Conservation (phyloP, 2,329 filamentous ascomycete genomes). For the Raffaelea albimanens region DNA sequence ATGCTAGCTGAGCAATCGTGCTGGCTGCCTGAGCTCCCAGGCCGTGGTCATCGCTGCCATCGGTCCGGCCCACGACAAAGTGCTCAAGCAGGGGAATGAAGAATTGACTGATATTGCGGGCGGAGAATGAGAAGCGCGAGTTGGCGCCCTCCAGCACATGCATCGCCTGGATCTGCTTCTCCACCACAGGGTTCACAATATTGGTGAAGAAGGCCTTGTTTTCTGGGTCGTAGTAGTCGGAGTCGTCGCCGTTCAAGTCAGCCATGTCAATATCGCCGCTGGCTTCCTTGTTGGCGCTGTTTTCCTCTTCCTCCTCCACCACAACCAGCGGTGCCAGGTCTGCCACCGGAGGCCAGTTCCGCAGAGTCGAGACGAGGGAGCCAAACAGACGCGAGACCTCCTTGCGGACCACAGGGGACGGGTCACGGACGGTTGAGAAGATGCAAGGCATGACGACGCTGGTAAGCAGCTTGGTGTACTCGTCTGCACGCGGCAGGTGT, state of each 20-base stretch:
- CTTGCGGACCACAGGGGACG: conserved; percentile 73
- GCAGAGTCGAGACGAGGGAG: conserved; percentile 62
- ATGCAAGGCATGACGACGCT: conserved; percentile 64
- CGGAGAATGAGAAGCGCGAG: conserved; percentile 48
- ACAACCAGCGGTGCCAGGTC: conserved; percentile 65
- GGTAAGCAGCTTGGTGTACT: conserved; percentile 49
- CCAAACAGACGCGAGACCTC: conserved; percentile 77
- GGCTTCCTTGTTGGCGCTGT: not conserved
- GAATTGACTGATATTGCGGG: conserved; percentile 73
- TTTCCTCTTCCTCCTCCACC: conserved; percentile 40
- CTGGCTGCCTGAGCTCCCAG: conserved; percentile 78
- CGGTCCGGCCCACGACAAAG: conserved; percentile 77
- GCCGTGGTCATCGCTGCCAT: conserved; percentile 68
- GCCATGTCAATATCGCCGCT: conserved; percentile 6
- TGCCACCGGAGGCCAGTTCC: conserved; percentile 58
- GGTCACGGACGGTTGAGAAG: conserved; percentile 64
- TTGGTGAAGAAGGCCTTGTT: conserved; percentile 81
- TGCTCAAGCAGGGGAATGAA: conserved; percentile 90
- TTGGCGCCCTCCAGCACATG: conserved; percentile 66
- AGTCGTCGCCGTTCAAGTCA: not conserved
- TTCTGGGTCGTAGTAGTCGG: conserved; percentile 22
- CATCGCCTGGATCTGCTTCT: conserved; percentile 76
- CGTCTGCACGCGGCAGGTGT: conserved; percentile 10
- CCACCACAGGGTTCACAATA: conserved; percentile 79
- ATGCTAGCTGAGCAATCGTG: conserved; percentile 65